phyloP scores from a whole-genome alignment of 331 rosid genomes.

The Acacia pycnantha region DNA sequence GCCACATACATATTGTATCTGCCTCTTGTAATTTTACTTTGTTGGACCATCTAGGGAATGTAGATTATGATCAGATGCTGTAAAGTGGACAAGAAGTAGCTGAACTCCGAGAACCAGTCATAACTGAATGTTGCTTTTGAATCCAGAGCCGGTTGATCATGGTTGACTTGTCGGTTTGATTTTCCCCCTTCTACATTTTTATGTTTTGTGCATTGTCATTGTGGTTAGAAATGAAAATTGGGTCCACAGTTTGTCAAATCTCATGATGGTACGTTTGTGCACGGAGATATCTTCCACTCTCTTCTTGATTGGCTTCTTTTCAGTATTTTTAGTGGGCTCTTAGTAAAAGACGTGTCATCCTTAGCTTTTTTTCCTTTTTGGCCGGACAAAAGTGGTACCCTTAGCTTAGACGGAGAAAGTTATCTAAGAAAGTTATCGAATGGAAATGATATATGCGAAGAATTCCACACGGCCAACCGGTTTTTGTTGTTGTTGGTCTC shows the following conservation, averaged over 20 bases:
- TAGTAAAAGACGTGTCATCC: slow-evolving; percentile 27
- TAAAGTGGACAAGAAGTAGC: slow-evolving; percentile 51
- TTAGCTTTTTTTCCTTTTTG: too few relatives aligned
- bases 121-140: slow-evolving; percentile 41
- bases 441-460: background rate
- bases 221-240: slow-evolving; percentile 10
- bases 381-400: too few relatives aligned
- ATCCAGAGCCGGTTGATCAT: slow-evolving; percentile 28
- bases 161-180: slow-evolving; percentile 42
- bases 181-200: background rate
- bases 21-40: slow-evolving; percentile 29
- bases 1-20: slow-evolving; percentile 30
- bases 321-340: slow-evolving; percentile 24
- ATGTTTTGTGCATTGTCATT: background rate
- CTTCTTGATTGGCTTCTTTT: slow-evolving; percentile 33
- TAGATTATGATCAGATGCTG: slow-evolving; percentile 54
- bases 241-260: slow-evolving; percentile 14
- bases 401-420: background rate
- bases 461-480: background rate
- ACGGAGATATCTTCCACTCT: slow-evolving; percentile 24
- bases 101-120: slow-evolving; percentile 49
- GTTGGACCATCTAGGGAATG: slow-evolving; percentile 38
- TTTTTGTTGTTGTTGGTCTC: background rate
- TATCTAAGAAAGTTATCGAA: background rate
- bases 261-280: slow-evolving; percentile 39